A percentile compares a stretch with the other conserved stretches of the same genome.
Conservation (phyloP, 176 grass and related monocot genomes). For the Hordeum marinum region DNA sequence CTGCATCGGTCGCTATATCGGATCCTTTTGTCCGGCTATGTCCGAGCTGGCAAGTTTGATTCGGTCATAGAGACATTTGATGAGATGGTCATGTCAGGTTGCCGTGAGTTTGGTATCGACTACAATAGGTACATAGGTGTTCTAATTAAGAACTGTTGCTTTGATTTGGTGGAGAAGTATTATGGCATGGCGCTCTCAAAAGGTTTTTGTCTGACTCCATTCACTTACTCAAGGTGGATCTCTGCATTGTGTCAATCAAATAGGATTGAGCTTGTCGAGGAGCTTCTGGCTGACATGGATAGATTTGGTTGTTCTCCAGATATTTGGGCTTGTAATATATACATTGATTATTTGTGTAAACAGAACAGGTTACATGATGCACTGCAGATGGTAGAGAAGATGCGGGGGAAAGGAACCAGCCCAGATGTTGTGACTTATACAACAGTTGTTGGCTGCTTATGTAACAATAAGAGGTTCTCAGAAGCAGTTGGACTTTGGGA, state of each 20-base stretch:
- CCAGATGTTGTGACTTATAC: constrained; percentile 71
- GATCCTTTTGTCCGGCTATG: constrained; percentile 51
- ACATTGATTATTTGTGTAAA: constrained; percentile 58
- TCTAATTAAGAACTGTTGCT: constrained; percentile 51
- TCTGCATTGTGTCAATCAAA: constrained; percentile 49
- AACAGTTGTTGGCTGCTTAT: constrained; percentile 47
- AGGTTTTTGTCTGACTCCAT: constrained; percentile 64
- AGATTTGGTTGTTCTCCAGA: constrained; percentile 54
- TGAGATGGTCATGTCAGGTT: constrained; percentile 56
- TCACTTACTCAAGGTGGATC: constrained; percentile 80
- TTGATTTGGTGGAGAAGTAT: constrained; percentile 66
- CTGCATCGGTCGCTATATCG: constrained; percentile 64
- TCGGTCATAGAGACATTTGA: constrained; percentile 60
- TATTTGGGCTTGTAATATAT: constrained; percentile 79
- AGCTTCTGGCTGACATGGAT: constrained; percentile 62
- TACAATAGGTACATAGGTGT: constrained; percentile 72
- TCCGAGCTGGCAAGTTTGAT: constrained; percentile 31
- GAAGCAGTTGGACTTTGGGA: constrained; percentile 59
- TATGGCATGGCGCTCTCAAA: constrained; percentile 33
- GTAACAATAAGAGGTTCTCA: constrained; percentile 36
- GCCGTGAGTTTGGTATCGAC: constrained; percentile 62
- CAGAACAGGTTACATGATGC: constrained; percentile 56
- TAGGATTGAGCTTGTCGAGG: constrained; percentile 51
- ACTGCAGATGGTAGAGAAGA: constrained; percentile 46
- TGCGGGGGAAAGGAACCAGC: constrained; percentile 33